Base-by-base conservation (phyloP, 2,329 filamentous ascomycete genomes). In the Pseudonectria foliicola region DNA sequence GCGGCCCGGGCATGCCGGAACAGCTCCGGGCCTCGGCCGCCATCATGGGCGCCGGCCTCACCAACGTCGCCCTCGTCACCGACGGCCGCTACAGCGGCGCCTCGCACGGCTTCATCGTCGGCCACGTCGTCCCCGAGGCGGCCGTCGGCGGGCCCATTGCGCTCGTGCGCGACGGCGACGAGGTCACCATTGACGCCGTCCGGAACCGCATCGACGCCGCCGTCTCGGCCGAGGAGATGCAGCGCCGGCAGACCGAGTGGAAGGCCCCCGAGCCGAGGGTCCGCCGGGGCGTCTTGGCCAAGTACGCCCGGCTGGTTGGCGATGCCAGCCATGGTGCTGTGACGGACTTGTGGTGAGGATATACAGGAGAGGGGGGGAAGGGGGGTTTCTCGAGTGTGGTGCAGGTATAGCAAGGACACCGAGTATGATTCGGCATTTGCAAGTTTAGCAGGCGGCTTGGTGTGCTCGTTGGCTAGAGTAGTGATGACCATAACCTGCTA, bases 1-100 rank as follows among this genome's bases (percentile, higher is more conserved):
- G 90, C 43, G 90, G 90, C 0, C 90, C 90, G 0, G 90, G 90
- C 28, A 96, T 96, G 90, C 90, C 89, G 2, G 90, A 96, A 63
- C 88, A 95, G 62, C 73, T 96, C 29, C 87, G 84, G 57, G 85
- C 90, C 10, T 84, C 77, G 39, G 88, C 88, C 0, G 86, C 89
- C 13, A 85, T 96, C 48, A 95, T 95, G 83, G 90, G 90, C 31
- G 90, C 90, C 1, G 84, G 84, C 10, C 68, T 96, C 34, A 85
- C 71, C 34, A 94, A 95, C 52, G 77, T 95, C 7, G 89, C 90
- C 0, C 73, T 96, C 11, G 86, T 96, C 31, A 96, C 90, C 0
- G 90, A 96, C 56, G 90, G 90, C 0, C 69, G 90, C 29, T 96
- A 95, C 60, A 83, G 77, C 30, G 90, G 90, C 23, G 90, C 88